Percentiles rank a stretch among this genome's conserved stretches.
Evolutionary conservation across 1,284 basidiomycete genomes (phyloP).

Genomic region (Pterulicium gracile): DNA sequence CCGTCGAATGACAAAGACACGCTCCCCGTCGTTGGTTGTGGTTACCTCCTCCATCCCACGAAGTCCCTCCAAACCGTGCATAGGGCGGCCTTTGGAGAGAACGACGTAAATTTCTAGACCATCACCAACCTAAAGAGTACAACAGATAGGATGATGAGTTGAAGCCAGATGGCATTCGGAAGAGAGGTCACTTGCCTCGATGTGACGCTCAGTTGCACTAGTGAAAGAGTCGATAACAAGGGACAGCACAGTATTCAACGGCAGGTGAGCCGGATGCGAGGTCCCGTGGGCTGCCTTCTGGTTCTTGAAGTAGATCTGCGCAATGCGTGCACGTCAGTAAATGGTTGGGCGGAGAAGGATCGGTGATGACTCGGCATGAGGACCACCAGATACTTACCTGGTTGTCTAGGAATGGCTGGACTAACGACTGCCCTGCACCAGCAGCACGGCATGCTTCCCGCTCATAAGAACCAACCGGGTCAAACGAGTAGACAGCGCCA

Average conservation of each 20-base stretch:
- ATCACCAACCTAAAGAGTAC: conserved; percentile 70
- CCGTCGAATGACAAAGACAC: conserved; percentile 61
- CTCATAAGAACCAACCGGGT: conserved; percentile 93
- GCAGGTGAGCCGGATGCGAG: conserved; percentile 70
- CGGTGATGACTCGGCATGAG: conserved; percentile 6
- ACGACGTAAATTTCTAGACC: conserved; percentile 87
- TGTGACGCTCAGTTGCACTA: conserved; percentile 91
- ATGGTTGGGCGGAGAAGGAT: conserved; percentile 1
- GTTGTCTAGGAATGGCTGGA: conserved; percentile 95
- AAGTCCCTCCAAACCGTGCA: conserved; percentile 50
- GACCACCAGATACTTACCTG: conserved; percentile 48
- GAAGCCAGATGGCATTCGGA: conserved; percentile 8
- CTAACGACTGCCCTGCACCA: conserved; percentile 80
- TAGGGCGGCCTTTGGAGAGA: conserved; percentile 54
- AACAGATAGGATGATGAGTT: conserved; percentile 6
- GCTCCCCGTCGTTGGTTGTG: conserved; percentile 47
- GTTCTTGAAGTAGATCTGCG: conserved; percentile 93
- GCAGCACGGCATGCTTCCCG: conserved; percentile 91
- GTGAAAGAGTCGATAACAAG: conserved; percentile 92
- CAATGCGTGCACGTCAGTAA: conserved; percentile 9
- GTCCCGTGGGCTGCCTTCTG: conserved; percentile 60
- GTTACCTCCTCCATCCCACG: conserved; percentile 55
- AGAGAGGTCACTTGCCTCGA: conserved; percentile 52
- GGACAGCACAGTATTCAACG: conserved; percentile 67
- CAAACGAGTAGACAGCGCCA: conserved; percentile 94